phyloP scores from a whole-genome alignment of 2,329 filamentous ascomycete species.

The Alternaria sp. region DNA sequence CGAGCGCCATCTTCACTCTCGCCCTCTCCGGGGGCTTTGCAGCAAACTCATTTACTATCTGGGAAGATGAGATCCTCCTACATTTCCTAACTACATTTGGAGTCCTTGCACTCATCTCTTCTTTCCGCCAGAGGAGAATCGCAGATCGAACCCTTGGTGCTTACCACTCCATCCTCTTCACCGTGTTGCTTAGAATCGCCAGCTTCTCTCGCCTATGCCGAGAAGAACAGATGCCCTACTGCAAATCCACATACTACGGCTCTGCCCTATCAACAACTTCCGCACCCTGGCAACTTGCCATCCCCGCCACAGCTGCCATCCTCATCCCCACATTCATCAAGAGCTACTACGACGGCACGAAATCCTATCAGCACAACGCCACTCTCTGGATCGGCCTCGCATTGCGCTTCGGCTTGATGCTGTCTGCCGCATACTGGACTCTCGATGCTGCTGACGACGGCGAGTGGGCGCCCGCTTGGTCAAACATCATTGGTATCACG shows the following conservation, averaged over 20 bases:
- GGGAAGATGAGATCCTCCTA: constrained; percentile 94
- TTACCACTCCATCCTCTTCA: constrained; percentile 86
- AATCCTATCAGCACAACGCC: constrained; percentile 87
- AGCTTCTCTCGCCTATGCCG: constrained; percentile 92
- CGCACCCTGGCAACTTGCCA: constrained; percentile 84
- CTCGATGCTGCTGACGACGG: constrained; percentile 89
- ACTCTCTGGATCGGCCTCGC: constrained; percentile 84
- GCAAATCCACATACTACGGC: constrained; percentile 93
- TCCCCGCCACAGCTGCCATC: constrained; percentile 79
- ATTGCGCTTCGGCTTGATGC: constrained; percentile 77
- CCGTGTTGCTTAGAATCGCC: constrained; percentile 78
- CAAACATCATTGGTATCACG: constrained; percentile 70
- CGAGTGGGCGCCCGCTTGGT: constrained; percentile 73
- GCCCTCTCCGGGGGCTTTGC: constrained; percentile 93
- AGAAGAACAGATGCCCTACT: constrained; percentile 98
- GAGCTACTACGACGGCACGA: constrained; percentile 81
- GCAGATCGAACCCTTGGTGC: constrained; percentile 78
- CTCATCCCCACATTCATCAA: constrained; percentile 78
- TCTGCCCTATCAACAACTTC: constrained; percentile 92
- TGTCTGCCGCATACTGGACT: constrained; percentile 85
- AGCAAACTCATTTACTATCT: constrained; percentile 98
- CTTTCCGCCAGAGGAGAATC: constrained; percentile 73
- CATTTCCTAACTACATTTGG: constrained; percentile 94
- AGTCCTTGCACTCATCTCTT: constrained; percentile 75
- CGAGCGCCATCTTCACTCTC: constrained; percentile 81